Percentiles rank a stretch among this genome's conserved stretches.
These are phyloP conservation scores for Noccaea bulbosa DNA, from an alignment of 345 rosid genomes.

Conservation along the genomic window DNA sequence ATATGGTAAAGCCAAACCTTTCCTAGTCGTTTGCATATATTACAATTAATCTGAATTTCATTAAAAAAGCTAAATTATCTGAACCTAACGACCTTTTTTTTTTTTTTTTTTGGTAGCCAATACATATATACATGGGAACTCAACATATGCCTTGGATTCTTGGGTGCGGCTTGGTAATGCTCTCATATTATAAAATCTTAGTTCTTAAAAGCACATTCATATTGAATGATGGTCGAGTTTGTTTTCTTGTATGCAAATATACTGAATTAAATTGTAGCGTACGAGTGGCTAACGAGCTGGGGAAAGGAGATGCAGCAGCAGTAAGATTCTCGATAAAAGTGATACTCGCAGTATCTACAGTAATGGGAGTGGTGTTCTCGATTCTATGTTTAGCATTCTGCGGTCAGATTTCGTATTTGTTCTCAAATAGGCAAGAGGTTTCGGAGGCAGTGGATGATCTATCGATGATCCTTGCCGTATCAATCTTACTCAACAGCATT, in stretches of 20 bases:
- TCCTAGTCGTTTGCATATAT: neutral
- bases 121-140: constrained; percentile 58
- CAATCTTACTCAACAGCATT: constrained; percentile 56
- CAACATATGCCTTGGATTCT: constrained; percentile 62
- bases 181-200: neutral
- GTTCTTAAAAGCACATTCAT: no score
- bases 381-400: constrained; percentile 48
- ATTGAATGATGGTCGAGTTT: neutral
- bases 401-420: constrained; percentile 47
- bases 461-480: constrained; percentile 50
- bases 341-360: constrained; percentile 40
- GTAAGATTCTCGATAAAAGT: constrained; percentile 56
- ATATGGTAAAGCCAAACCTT: constrained; percentile 47
- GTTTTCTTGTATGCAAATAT: neutral
- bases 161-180: constrained; percentile 54
- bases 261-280: constrained; percentile 43
- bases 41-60: neutral
- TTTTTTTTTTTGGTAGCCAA: neutral
- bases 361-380: constrained; percentile 52
- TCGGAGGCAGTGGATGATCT: constrained; percentile 45
- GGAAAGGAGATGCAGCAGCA: constrained; percentile 57
- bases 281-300: constrained; percentile 65
- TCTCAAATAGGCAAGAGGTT: constrained; percentile 45
- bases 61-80: neutral
- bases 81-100: no score